Conservation (phyloP, 768 basidiomycete species). For the Boletellus ananas region DNA sequence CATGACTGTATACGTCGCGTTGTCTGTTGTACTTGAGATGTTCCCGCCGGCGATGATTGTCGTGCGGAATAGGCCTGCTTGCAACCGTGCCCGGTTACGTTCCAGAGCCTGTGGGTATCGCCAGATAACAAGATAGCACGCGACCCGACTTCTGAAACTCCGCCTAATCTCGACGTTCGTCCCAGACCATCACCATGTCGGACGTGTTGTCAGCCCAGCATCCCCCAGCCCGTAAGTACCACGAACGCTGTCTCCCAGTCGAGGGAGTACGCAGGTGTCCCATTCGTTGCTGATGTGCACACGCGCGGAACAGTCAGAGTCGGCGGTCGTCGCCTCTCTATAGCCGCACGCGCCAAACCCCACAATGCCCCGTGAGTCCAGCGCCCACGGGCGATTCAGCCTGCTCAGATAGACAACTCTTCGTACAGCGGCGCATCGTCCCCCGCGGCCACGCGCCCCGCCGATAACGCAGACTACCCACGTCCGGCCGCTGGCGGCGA, state of each 20-base stretch:
- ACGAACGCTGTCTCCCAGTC: not conserved
- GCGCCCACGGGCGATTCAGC: not conserved
- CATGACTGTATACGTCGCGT: slow-evolving; percentile 14
- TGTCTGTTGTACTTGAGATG: not conserved
- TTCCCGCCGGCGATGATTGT: no score
- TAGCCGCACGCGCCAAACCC: slow-evolving; percentile 38
- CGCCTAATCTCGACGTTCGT: slow-evolving; percentile 4
- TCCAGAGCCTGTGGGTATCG: no score
- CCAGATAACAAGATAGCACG: not conserved
- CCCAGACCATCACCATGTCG: slow-evolving; percentile 21
- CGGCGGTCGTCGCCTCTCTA: slow-evolving; percentile 50
- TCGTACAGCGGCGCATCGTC: not conserved
- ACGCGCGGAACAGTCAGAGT: slow-evolving; percentile 33
- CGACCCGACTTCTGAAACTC: slow-evolving; percentile 11
- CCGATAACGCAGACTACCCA: slow-evolving; percentile 45
- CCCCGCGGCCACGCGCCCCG: slow-evolving; percentile 9
- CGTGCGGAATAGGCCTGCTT: no score
- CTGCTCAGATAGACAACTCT: not conserved
- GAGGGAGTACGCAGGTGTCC: no score
- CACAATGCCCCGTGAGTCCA: slow-evolving; percentile 34
- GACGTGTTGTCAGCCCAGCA: slow-evolving; percentile 35
- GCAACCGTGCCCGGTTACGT: no score
- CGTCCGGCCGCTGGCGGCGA: slow-evolving; percentile 44
- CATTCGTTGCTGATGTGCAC: not conserved
- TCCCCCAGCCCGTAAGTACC: slow-evolving; percentile 45